These are phyloP conservation scores for Mayamaea pseudoterrestris DNA, from an alignment of 108 stramenopile species.

Conservation along the genomic window DNA sequence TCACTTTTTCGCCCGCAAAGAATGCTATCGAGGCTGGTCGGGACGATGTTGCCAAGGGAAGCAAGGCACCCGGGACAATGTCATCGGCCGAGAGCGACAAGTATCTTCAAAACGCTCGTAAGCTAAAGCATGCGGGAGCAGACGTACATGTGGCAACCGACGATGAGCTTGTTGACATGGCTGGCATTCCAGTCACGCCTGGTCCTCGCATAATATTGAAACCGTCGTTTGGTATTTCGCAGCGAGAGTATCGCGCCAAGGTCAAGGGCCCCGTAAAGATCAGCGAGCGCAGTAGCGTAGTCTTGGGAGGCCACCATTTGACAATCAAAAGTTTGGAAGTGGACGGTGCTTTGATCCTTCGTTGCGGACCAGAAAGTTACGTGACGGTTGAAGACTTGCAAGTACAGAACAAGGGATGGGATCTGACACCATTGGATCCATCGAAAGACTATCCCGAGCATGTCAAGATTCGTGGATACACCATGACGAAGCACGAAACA, in stretches of 20 bases:
- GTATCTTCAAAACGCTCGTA: constrained; percentile 80
- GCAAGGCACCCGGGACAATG: constrained; percentile 76
- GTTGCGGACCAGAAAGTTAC: constrained; percentile 45
- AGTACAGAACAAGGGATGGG: constrained; percentile 72
- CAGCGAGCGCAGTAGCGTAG: constrained; percentile 55
- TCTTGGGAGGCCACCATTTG: constrained; percentile 63
- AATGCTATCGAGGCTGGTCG: constrained; percentile 85
- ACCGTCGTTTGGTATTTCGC: constrained; percentile 70
- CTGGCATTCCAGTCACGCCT: constrained; percentile 69
- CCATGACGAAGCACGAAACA: constrained; percentile 65
- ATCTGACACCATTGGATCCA: constrained; percentile 42
- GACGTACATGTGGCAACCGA: constrained; percentile 38
- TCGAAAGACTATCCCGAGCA: constrained; percentile 56
- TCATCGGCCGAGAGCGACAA: constrained; percentile 79
- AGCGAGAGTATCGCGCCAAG: constrained; percentile 61
- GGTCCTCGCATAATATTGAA: constrained; percentile 73
- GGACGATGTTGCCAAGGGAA: constrained; percentile 64
- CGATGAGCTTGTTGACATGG: constrained; percentile 47
- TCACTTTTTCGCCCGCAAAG: constrained; percentile 94
- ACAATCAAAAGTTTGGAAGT: constrained; percentile 63
- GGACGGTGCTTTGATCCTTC: constrained; percentile 76
- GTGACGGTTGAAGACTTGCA: constrained; percentile 65
- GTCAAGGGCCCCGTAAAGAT: constrained; percentile 44
- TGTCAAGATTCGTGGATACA: constrained; percentile 78
- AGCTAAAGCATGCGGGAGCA: constrained; percentile 63